Evolutionary conservation across 495 filamentous ascomycete species (phyloP).

Genomic region (Chaetomidium leptoderma): DNA sequence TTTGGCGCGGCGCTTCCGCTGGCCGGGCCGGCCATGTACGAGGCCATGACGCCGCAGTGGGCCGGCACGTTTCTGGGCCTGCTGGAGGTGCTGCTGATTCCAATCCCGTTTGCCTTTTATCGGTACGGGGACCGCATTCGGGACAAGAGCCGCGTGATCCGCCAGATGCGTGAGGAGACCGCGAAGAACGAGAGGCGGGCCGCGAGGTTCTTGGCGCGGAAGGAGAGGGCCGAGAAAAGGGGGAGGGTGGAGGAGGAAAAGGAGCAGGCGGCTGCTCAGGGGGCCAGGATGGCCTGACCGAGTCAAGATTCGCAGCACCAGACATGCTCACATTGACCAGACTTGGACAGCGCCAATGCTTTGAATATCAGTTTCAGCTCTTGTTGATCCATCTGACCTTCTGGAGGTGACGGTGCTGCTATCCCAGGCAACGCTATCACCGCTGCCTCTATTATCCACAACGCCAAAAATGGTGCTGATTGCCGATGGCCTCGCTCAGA

Average conservation of each 20-base stretch:
- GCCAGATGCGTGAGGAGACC: slow-evolving; percentile 65
- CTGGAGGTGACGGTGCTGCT: too few species aligned
- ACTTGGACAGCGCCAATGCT: too few species aligned
- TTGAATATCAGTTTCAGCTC: too few species aligned
- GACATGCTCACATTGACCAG: too few species aligned
- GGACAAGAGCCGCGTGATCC: slow-evolving; percentile 59
- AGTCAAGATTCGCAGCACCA: too few species aligned
- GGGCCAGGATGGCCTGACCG: slow-evolving; percentile 7
- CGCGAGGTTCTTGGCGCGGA: slow-evolving; percentile 28
- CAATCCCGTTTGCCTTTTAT: slow-evolving; percentile 78
- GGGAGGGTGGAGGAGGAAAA: slow-evolving; percentile 41
- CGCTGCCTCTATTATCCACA: too few species aligned
- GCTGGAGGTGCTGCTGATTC: slow-evolving; percentile 64
- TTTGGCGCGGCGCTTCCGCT: slow-evolving; percentile 70
- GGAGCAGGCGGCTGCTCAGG: slow-evolving; percentile 3
- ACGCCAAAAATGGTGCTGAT: too few species aligned
- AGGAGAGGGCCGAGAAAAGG: slow-evolving; percentile 50
- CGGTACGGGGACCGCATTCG: slow-evolving; percentile 68
- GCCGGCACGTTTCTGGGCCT: slow-evolving; percentile 70
- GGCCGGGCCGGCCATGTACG: slow-evolving; percentile 69
- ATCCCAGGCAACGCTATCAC: too few species aligned
- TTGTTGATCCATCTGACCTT: too few species aligned
- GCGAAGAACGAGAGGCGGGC: slow-evolving; percentile 53
- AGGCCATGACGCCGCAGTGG: slow-evolving; percentile 64
- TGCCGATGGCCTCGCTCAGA: too few species aligned